phyloP scores from a whole-genome alignment of 768 basidiomycete species.

The Termitomyces sp. region DNA sequence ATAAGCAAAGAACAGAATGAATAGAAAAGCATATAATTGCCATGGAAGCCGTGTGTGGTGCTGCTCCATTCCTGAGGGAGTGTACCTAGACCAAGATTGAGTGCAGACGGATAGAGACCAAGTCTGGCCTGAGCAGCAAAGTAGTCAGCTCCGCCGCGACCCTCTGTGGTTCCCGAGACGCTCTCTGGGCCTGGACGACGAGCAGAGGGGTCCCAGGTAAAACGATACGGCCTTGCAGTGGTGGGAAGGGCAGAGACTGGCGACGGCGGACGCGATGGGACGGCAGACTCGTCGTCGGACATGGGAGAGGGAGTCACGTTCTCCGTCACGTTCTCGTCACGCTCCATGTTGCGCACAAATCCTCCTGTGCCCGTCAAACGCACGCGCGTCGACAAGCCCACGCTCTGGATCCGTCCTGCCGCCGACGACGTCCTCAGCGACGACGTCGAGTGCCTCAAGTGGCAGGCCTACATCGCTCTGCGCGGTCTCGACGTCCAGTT shows the following conservation, averaged over 20 bases:
- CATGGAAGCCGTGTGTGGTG: conserved; percentile 84
- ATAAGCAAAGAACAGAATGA: not conserved
- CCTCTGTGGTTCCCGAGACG: conserved; percentile 69
- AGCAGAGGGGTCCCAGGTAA: conserved; percentile 68
- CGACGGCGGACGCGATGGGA: conserved; percentile 54
- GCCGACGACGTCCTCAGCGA: conserved; percentile 47
- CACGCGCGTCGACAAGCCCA: conserved; percentile 29
- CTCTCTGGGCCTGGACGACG: conserved; percentile 65
- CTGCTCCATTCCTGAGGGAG: conserved; percentile 75
- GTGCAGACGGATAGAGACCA: conserved; percentile 44
- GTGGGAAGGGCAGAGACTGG: conserved; percentile 44
- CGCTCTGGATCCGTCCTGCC: conserved; percentile 61
- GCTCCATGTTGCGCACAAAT: conserved; percentile 39
- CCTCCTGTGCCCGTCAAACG: conserved; percentile 38
- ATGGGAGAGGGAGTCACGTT: conserved; percentile 15
- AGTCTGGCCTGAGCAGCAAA: no score
- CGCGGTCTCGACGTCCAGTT: conserved; percentile 55
- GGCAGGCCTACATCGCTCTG: conserved; percentile 81
- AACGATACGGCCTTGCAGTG: conserved; percentile 61
- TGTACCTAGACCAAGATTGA: conserved; percentile 45
- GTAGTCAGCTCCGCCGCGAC: conserved; percentile 54
- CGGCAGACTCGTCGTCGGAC: conserved; percentile 47
- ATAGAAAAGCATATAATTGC: conserved; percentile 36
- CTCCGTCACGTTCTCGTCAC: conserved; percentile 24
- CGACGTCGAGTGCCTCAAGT: conserved; percentile 86